Conservation (phyloP, 257 asterid species). For the Striga asiatica region DNA sequence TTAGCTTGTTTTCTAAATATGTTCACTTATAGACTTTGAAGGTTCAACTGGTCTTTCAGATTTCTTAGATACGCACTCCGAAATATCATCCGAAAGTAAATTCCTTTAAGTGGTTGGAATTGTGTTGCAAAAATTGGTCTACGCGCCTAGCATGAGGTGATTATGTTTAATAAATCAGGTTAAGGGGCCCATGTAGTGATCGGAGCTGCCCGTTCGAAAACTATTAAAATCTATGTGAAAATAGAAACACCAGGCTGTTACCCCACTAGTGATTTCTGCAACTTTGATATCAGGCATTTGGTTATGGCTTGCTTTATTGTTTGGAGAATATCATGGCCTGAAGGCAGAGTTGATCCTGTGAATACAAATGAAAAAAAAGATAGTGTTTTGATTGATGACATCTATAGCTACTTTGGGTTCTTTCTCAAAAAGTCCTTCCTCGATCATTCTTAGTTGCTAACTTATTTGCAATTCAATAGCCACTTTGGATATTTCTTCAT, state of each 20-base stretch:
- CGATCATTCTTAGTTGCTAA: too few relatives aligned
- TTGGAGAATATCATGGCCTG: background rate
- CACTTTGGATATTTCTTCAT: background rate
- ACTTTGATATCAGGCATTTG: background rate
- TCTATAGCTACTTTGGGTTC: background rate
- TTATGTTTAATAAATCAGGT: too few relatives aligned
- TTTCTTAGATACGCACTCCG: background rate
- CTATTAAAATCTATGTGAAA: too few relatives aligned
- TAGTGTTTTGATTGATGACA: background rate
- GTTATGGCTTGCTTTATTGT: background rate
- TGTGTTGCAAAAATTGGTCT: too few relatives aligned
- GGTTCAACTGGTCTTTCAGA: background rate
- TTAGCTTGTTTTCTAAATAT: background rate
- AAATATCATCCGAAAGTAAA: background rate
- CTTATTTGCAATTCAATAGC: too few relatives aligned
- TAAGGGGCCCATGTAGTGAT: too few relatives aligned
- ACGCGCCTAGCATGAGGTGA: too few relatives aligned
- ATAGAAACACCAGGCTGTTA: too few relatives aligned
- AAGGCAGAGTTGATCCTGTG: background rate
- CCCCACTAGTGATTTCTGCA: too few relatives aligned
- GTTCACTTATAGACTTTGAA: background rate
- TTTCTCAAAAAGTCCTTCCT: background rate
- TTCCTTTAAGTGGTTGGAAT: background rate
- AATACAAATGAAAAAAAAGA: background rate
- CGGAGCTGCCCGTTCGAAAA: too few relatives aligned